phyloP scores from a whole-genome alignment of 2,329 filamentous ascomycete species.

The Chaetomiaceae sp. region DNA sequence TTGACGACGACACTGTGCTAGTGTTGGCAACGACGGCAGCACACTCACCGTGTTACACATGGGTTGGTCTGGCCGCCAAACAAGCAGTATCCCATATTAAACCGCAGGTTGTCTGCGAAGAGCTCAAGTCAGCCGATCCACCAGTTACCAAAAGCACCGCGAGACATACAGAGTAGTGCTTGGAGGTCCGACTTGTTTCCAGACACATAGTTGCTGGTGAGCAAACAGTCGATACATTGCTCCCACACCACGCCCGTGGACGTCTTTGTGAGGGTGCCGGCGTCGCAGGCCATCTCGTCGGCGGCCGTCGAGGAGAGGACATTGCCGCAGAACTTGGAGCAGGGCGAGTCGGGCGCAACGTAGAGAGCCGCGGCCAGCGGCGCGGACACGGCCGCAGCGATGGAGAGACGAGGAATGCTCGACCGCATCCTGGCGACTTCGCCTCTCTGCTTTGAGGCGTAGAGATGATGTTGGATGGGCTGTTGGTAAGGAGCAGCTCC shows the following conservation, averaged over 20 bases:
- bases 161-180: slow-evolving; percentile 50
- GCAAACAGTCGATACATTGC: slow-evolving; percentile 49
- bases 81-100: slow-evolving; percentile 51
- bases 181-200: slow-evolving; percentile 49
- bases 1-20: neutral
- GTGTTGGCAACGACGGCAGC: slow-evolving; percentile 10
- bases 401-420: slow-evolving; percentile 9
- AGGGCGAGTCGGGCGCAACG: slow-evolving; percentile 46
- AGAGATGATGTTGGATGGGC: neutral
- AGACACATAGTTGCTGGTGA: slow-evolving; percentile 43
- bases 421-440: slow-evolving; percentile 18
- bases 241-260: slow-evolving; percentile 46
- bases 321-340: slow-evolving; percentile 50
- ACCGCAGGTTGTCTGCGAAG: slow-evolving; percentile 53
- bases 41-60: slow-evolving; percentile 48
- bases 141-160: neutral
- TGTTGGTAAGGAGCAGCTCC: neutral
- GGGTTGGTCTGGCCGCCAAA: slow-evolving; percentile 43
- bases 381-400: slow-evolving; percentile 16
- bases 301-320: slow-evolving; percentile 42
- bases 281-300: slow-evolving; percentile 47
- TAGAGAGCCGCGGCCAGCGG: slow-evolving; percentile 34
- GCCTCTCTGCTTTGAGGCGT: neutral
- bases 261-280: slow-evolving; percentile 35
- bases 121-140: slow-evolving; percentile 20